These are phyloP conservation scores for Ceratocystis cacaofunesta DNA, from an alignment of 2,329 filamentous ascomycete genomes.

Conservation along the genomic window DNA sequence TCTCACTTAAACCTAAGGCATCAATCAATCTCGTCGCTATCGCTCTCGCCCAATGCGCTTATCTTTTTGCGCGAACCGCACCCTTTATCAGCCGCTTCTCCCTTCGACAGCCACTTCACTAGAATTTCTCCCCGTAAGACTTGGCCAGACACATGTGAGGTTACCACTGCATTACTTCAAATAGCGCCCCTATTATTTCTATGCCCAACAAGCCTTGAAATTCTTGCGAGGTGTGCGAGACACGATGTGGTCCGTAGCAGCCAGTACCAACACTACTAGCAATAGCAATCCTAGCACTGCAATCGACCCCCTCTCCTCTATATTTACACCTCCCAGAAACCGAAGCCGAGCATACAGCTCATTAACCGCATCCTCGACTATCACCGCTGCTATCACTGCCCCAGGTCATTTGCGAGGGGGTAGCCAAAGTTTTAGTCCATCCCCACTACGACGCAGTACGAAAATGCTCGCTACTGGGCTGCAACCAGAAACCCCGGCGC, in stretches of 20 bases:
- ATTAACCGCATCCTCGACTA: slow-evolving; percentile 10
- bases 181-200: not conserved
- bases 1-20: not conserved
- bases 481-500: not conserved
- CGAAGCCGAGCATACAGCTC: slow-evolving; percentile 13
- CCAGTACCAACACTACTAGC: slow-evolving; percentile 1
- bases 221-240: not conserved
- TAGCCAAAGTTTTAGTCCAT: slow-evolving; percentile 13
- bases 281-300: slow-evolving; percentile 8
- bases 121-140: not conserved
- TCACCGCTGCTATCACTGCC: not conserved
- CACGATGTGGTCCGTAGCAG: slow-evolving; percentile 13
- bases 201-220: not conserved
- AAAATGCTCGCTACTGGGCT: not conserved
- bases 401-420: slow-evolving; percentile 9
- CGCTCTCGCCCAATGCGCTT: not conserved
- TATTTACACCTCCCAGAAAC: slow-evolving; percentile 12
- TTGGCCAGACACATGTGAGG: not conserved
- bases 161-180: not conserved
- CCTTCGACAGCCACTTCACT: not conserved
- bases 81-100: not conserved
- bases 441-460: slow-evolving; percentile 12
- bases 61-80: not conserved
- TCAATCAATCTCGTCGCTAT: not conserved
- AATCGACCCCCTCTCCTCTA: slow-evolving; percentile 5